Percentiles rank a stretch among this genome's conserved stretches.
Conservation (phyloP, 2,329 filamentous ascomycete species). For the Lachnellula willkommii region DNA sequence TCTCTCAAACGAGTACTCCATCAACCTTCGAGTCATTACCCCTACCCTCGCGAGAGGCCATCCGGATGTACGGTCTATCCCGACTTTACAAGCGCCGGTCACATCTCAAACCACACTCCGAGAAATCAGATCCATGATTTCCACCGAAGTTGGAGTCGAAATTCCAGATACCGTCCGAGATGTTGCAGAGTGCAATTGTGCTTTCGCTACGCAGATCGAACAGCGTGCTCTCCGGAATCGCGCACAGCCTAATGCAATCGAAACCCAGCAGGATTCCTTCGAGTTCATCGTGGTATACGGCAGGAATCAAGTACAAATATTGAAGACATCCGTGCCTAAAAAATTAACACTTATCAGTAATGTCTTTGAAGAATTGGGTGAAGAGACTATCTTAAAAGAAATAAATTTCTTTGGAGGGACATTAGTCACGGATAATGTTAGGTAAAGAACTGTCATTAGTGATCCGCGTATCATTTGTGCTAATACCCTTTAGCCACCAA, state of each 20-base stretch:
- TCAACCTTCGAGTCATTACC: conserved; percentile 1
- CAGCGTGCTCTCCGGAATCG: neutral
- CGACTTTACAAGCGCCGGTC: neutral
- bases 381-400: neutral
- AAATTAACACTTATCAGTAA: neutral
- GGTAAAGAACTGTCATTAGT: neutral
- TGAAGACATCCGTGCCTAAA: neutral
- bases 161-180: neutral
- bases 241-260: neutral
- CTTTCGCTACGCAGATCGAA: neutral
- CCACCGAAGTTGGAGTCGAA: neutral
- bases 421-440: neutral
- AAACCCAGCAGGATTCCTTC: neutral
- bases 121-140: neutral
- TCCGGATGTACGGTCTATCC: neutral
- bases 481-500: neutral
- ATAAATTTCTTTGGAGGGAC: neutral
- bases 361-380: neutral
- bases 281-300: neutral
- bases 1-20: neutral
- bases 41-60: conserved; percentile 1
- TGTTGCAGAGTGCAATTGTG: neutral
- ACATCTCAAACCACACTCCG: neutral
- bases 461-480: neutral
- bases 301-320: neutral